Evolutionary conservation across 176 grass and related monocot genomes (phyloP).

Genomic region (Ensete ventricosum): DNA sequence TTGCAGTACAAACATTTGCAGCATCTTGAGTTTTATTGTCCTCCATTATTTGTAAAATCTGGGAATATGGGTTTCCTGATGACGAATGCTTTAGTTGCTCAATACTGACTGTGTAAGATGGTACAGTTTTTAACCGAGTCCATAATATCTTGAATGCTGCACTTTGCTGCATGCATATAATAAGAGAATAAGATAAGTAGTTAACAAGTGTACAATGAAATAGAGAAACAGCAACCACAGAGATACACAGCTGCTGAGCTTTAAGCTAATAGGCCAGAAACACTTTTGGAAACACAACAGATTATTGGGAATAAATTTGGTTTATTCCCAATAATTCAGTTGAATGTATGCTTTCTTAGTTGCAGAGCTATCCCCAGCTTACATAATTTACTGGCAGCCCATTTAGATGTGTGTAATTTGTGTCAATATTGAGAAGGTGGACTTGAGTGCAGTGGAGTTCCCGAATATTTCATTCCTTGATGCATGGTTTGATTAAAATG

Average conservation of each 20-base stretch:
- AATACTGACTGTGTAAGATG: slow-evolving; percentile 32
- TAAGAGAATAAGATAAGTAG: slow-evolving; percentile 1
- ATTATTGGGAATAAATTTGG: too few species aligned
- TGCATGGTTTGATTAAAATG: too few species aligned
- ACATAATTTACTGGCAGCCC: too few species aligned
- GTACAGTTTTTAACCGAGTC: slow-evolving; percentile 91
- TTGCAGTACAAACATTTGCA: slow-evolving; percentile 43
- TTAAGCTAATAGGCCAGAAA: not conserved
- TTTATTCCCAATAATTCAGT: too few species aligned
- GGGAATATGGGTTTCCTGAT: slow-evolving; percentile 56
- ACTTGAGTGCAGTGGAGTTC: too few species aligned
- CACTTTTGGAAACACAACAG: too few species aligned
- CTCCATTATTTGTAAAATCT: slow-evolving; percentile 61
- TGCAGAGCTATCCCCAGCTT: too few species aligned
- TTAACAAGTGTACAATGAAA: not conserved
- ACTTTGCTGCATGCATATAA: slow-evolving; percentile 69
- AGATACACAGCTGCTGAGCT: not conserved
- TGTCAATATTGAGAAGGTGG: too few species aligned
- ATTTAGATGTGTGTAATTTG: too few species aligned
- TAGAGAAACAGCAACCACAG: not conserved
- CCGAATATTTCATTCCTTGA: too few species aligned
- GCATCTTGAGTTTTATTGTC: slow-evolving; percentile 60
- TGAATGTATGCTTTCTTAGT: too few species aligned
- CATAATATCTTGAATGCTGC: slow-evolving; percentile 86
- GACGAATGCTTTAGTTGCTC: slow-evolving; percentile 59